These are phyloP conservation scores for Cynanchum wilfordii DNA, from an alignment of 257 asterid species.

Conservation along the genomic window DNA sequence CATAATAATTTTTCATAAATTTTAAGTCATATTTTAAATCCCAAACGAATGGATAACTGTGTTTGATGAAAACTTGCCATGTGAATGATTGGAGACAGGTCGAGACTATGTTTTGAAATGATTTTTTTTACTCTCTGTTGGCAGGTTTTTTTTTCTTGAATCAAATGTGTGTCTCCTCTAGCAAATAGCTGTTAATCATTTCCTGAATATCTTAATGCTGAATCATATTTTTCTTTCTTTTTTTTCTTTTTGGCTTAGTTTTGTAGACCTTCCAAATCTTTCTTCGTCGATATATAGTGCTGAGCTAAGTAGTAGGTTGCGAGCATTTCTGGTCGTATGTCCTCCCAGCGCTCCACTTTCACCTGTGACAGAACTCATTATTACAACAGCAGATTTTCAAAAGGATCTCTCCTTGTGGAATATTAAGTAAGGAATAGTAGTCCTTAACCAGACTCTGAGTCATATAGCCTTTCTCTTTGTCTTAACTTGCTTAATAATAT, in stretches of 20 bases:
- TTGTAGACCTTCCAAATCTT: constrained; percentile 85
- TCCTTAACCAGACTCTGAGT: constrained; percentile 6
- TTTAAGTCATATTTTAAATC: not conserved
- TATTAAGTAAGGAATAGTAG: constrained; percentile 43
- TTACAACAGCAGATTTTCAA: constrained; percentile 88
- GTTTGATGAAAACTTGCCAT: not conserved
- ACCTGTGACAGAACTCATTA: constrained; percentile 64
- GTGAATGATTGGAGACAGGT: not conserved
- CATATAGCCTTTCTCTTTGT: not conserved
- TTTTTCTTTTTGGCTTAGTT: constrained; percentile 38
- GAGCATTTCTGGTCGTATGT: constrained; percentile 72
- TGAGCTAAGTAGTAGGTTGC: constrained; percentile 68
- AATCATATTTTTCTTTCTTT: constrained; percentile 11
- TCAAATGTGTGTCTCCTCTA: not conserved
- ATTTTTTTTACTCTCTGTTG: not conserved
- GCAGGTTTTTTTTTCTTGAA: not conserved
- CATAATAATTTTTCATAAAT: no score
- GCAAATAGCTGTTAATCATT: not conserved
- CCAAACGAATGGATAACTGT: not conserved
- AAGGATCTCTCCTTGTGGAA: constrained; percentile 78
- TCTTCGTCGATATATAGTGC: constrained; percentile 76
- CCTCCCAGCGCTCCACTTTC: constrained; percentile 81
- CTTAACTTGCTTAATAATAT: constrained; percentile 12
- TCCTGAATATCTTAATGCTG: constrained; percentile 10
- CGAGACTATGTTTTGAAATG: not conserved